Evolutionary conservation across 2,329 filamentous ascomycete species (phyloP).

Genomic region (Penicillium brasilianum): DNA sequence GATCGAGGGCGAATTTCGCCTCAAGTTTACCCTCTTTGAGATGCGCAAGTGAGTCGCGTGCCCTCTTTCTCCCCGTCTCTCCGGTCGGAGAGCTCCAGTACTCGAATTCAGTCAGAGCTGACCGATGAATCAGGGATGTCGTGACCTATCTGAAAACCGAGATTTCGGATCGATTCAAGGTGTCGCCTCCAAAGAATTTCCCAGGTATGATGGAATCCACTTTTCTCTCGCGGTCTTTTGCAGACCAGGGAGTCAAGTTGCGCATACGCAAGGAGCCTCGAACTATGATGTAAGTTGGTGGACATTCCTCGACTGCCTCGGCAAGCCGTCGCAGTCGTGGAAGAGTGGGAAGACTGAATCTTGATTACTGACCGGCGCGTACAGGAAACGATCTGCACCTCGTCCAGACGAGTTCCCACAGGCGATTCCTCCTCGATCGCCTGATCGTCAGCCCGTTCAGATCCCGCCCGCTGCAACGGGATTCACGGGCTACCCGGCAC

Average conservation of each 20-base stretch:
- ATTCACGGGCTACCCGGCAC: slow-evolving; percentile 40
- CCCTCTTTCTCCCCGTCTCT: neutral
- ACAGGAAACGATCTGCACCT: slow-evolving; percentile 46
- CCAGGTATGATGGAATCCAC: slow-evolving; percentile 83
- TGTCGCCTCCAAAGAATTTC: slow-evolving; percentile 67
- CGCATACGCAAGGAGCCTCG: slow-evolving; percentile 82
- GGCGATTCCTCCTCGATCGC: slow-evolving; percentile 43
- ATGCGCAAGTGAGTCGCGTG: slow-evolving; percentile 60
- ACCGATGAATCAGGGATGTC: slow-evolving; percentile 40
- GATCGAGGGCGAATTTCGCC: slow-evolving; percentile 70
- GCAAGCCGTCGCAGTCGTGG: neutral
- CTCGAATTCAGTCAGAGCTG: slow-evolving; percentile 15
- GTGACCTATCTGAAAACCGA: slow-evolving; percentile 60
- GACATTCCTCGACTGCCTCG: neutral
- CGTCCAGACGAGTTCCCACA: slow-evolving; percentile 47
- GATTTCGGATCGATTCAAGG: slow-evolving; percentile 70
- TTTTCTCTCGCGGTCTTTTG: slow-evolving; percentile 78
- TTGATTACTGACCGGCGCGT: slow-evolving; percentile 20
- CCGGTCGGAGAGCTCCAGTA: slow-evolving; percentile 3
- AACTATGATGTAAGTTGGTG: slow-evolving; percentile 49
- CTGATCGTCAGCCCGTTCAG: slow-evolving; percentile 44
- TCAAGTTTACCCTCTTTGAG: slow-evolving; percentile 80
- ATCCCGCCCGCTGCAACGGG: slow-evolving; percentile 37
- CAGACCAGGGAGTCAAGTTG: slow-evolving; percentile 83
- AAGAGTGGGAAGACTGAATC: neutral